Conservation (phyloP, 495 filamentous ascomycete species). For the Daldinia vernicosa region DNA sequence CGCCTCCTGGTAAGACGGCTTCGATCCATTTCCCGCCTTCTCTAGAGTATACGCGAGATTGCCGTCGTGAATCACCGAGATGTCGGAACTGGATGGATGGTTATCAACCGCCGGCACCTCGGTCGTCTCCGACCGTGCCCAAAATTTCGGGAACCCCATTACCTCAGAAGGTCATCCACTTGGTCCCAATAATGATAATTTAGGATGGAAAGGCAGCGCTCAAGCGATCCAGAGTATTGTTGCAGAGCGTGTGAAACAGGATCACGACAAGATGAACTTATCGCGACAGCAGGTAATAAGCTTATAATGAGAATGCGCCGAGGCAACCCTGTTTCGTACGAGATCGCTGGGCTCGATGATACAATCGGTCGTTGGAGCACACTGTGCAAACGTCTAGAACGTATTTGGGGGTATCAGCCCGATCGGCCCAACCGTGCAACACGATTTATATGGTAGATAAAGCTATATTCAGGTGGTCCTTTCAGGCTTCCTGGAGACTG, state of each 20-base stretch:
- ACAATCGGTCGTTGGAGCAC: slow-evolving; percentile 21
- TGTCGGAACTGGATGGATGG: slow-evolving; percentile 22
- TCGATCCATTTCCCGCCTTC: slow-evolving; percentile 64
- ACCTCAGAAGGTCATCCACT: not conserved
- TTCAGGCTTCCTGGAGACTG: not conserved
- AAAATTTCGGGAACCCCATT: slow-evolving; percentile 34
- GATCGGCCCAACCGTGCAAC: not conserved
- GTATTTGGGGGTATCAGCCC: not conserved
- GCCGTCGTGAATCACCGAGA: slow-evolving; percentile 50
- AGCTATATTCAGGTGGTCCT: slow-evolving; percentile 9
- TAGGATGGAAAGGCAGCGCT: not conserved
- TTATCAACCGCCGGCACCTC: slow-evolving; percentile 20
- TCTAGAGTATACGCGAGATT: slow-evolving; percentile 60
- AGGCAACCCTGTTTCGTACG: not conserved
- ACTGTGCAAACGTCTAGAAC: not conserved
- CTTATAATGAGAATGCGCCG: slow-evolving; percentile 12
- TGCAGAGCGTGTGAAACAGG: not conserved
- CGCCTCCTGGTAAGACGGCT: slow-evolving; percentile 68
- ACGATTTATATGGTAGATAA: slow-evolving; percentile 1
- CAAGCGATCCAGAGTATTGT: not conserved
- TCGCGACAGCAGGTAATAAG: not conserved
- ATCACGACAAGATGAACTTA: not conserved
- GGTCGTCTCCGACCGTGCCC: slow-evolving; percentile 11
- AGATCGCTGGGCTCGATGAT: slow-evolving; percentile 24
- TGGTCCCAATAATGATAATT: not conserved